Evolutionary conservation across 352 stramenopile genomes (phyloP).

Genomic region (Globisporangium ultimum): DNA sequence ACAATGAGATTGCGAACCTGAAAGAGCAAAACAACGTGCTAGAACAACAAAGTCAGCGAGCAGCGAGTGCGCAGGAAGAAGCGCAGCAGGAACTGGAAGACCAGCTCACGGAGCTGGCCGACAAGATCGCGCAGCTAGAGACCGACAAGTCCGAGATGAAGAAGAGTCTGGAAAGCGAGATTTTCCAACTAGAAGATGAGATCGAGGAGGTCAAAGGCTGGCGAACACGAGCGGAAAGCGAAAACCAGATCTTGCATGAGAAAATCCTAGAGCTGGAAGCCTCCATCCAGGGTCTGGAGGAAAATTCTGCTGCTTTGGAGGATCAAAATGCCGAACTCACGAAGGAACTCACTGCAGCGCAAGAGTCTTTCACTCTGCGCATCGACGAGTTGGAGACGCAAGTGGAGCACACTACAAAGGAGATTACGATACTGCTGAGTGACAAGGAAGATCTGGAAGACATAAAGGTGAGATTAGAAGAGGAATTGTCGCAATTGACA

Average conservation of each 20-base stretch:
- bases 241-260: conserved; percentile 34
- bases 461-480: conserved; percentile 8
- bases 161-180: conserved; percentile 12
- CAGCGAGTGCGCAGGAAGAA: conserved; percentile 42
- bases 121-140: conserved; percentile 60
- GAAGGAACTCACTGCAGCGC: conserved; percentile 17
- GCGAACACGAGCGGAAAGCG: conserved; percentile 43
- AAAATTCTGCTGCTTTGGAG: conserved; percentile 13
- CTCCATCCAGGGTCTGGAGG: conserved; percentile 28
- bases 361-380: conserved; percentile 21
- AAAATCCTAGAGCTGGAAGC: conserved; percentile 34
- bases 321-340: conserved; percentile 37
- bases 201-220: conserved; percentile 44
- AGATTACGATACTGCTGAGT: conserved; percentile 26
- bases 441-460: conserved; percentile 22
- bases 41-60: conserved; percentile 35
- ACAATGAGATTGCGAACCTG: conserved; percentile 50
- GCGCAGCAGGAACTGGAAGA: conserved; percentile 52
- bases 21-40: conserved; percentile 45
- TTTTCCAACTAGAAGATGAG: conserved; percentile 32
- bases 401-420: conserved; percentile 33
- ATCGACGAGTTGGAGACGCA: conserved; percentile 26
- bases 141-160: conserved; percentile 32
- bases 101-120: conserved; percentile 49
- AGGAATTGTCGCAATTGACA: conserved; percentile 12